Conservation (phyloP, 805 yeast species). For the Metschnikowia arizonensis region DNA sequence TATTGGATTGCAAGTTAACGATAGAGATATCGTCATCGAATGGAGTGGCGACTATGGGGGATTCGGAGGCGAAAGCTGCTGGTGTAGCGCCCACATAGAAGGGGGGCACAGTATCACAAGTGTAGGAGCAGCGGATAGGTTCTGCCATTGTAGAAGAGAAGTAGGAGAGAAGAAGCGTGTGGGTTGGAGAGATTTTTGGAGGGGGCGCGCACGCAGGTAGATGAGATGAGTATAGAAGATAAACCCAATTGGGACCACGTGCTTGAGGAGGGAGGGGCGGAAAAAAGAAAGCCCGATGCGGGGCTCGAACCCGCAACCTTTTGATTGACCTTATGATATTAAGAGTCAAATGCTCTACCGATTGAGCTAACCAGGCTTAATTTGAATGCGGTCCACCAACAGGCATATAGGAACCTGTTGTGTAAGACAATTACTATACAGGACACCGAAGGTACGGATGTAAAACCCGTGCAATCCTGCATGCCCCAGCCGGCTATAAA, state of each 20-base stretch:
- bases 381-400: too few relatives aligned
- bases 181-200: not conserved
- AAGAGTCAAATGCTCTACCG: conserved; percentile 23
- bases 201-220: conserved; percentile 14
- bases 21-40: conserved; percentile 72
- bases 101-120: conserved; percentile 55
- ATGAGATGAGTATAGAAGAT: conserved; percentile 14
- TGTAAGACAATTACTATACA: too few relatives aligned
- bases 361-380: conserved; percentile 21
- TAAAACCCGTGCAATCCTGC: too few relatives aligned
- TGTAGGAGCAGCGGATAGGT: conserved; percentile 16
- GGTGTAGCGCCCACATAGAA: conserved; percentile 83
- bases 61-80: conserved; percentile 63
- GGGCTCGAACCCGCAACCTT: conserved; percentile 24
- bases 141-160: conserved; percentile 14
- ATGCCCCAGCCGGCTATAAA: too few relatives aligned
- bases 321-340: conserved; percentile 20
- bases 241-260: too few relatives aligned
- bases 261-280: not conserved
- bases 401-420: too few relatives aligned
- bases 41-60: conserved; percentile 69
- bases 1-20: conserved; percentile 57
- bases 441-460: too few relatives aligned
- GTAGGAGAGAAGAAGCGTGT: not conserved
- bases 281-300: conserved; percentile 21